Evolutionary conservation across 2,329 filamentous ascomycete species (phyloP).

Genomic region (Grosmannia penicillata): DNA sequence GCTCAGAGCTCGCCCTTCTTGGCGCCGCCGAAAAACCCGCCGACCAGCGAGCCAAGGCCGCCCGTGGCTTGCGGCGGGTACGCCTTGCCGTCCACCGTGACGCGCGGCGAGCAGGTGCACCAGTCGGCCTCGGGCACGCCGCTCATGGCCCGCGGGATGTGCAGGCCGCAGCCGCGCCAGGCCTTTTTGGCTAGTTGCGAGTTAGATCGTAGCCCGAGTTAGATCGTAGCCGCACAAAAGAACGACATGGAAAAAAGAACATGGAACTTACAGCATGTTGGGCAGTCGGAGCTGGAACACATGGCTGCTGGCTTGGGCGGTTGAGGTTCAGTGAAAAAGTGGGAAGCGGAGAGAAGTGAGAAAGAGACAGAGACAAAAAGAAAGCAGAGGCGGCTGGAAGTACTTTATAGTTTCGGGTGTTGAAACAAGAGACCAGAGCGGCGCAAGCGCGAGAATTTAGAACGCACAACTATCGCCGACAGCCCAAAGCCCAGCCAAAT

Average conservation of each 20-base stretch:
- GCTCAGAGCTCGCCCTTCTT: constrained; percentile 7
- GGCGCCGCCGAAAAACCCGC: constrained; percentile 14
- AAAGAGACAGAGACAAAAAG: too few relatives aligned
- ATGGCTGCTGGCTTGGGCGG: constrained; percentile 14
- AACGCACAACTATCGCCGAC: too few relatives aligned
- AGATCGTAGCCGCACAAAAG: constrained; percentile 10
- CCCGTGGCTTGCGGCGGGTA: constrained; percentile 28
- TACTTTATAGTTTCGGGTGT: too few relatives aligned
- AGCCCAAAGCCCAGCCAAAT: too few relatives aligned
- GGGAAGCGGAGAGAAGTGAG: too few relatives aligned
- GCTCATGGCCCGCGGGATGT: constrained; percentile 28
- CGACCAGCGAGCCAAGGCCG: constrained; percentile 25
- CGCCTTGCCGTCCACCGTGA: constrained; percentile 26
- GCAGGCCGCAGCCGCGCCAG: constrained; percentile 34
- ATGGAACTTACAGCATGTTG: constrained; percentile 27
- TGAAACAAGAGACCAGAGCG: too few relatives aligned
- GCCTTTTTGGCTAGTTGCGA: constrained; percentile 25
- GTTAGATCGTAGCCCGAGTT: neutral
- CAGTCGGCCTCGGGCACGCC: constrained; percentile 28
- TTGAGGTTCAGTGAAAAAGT: too few relatives aligned
- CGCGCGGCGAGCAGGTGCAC: constrained; percentile 31
- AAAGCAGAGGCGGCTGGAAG: neutral
- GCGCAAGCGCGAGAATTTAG: too few relatives aligned
- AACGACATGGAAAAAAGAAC: neutral
- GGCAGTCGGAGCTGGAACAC: constrained; percentile 25